Percentiles rank a stretch among this genome's conserved stretches.
phyloP scores from a whole-genome alignment of 2,329 filamentous ascomycete species.

The Penicillium hordei region DNA sequence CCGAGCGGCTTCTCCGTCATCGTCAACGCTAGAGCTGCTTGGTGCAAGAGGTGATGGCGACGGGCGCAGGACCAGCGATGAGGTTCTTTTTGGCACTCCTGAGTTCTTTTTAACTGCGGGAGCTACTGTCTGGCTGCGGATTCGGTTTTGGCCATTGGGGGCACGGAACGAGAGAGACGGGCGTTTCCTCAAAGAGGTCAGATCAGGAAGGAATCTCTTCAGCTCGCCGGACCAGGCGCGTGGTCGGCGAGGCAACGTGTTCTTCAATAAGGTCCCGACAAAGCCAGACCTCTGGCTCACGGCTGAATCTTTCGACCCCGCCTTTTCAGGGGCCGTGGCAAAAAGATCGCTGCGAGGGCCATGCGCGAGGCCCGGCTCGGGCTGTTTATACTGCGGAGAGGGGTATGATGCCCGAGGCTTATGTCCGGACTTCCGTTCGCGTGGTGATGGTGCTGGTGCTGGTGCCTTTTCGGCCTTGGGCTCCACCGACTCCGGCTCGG shows the following conservation, averaged over 20 bases:
- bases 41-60: slow-evolving; percentile 5
- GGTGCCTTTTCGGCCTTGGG: background rate
- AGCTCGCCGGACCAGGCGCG: slow-evolving; percentile 41
- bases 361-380: slow-evolving; percentile 13
- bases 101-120: slow-evolving; percentile 4
- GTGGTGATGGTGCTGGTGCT: background rate
- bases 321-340: background rate
- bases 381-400: background rate
- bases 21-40: slow-evolving; percentile 17
- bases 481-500: slow-evolving; percentile 33
- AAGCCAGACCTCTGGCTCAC: slow-evolving; percentile 30
- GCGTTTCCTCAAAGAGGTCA: slow-evolving; percentile 33
- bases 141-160: slow-evolving; percentile 26
- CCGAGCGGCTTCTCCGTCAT: slow-evolving; percentile 28
- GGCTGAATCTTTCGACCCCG: slow-evolving; percentile 18
- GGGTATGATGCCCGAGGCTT: slow-evolving; percentile 15
- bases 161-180: slow-evolving; percentile 33
- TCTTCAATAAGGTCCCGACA: slow-evolving; percentile 37
- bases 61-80: slow-evolving; percentile 21
- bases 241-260: slow-evolving; percentile 33
- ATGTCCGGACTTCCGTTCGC: background rate
- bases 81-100: slow-evolving; percentile 3
- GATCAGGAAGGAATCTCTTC: slow-evolving; percentile 39
- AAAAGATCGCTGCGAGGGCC: slow-evolving; percentile 18
- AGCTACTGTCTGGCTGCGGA: slow-evolving; percentile 30